Conservation (phyloP, 2,329 filamentous ascomycete species). For the Alternaria infectoria region DNA sequence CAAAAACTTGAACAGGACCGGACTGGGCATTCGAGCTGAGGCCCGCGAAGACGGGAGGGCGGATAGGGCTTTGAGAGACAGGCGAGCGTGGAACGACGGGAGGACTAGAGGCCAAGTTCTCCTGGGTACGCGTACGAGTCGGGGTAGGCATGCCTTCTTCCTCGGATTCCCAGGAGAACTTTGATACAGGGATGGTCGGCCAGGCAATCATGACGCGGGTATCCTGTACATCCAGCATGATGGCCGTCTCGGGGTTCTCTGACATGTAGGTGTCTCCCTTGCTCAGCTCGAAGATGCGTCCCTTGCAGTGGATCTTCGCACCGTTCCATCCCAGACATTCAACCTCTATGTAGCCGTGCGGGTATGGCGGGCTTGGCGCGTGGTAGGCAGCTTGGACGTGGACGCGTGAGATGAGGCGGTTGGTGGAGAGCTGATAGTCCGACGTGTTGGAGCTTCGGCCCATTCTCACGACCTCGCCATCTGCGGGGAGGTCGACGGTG, state of each 20-base stretch:
- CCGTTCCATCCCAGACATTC: slow-evolving; percentile 97
- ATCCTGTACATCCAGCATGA: slow-evolving; percentile 95
- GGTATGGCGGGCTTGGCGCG: slow-evolving; percentile 68
- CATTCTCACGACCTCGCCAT: slow-evolving; percentile 83
- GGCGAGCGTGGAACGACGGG: slow-evolving; percentile 74
- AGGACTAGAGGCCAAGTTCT: slow-evolving; percentile 64
- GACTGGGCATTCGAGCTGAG: slow-evolving; percentile 41
- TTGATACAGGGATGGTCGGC: slow-evolving; percentile 69
- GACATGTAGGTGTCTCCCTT: slow-evolving; percentile 92
- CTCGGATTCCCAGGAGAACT: slow-evolving; percentile 54
- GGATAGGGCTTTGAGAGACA: slow-evolving; percentile 71
- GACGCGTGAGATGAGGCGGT: slow-evolving; percentile 89
- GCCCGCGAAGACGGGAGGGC: slow-evolving; percentile 51
- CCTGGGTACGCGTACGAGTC: slow-evolving; percentile 41
- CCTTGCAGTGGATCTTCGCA: slow-evolving; percentile 88
- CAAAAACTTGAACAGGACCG: slow-evolving; percentile 45
- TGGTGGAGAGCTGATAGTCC: slow-evolving; percentile 91
- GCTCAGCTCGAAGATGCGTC: slow-evolving; percentile 80
- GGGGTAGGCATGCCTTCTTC: slow-evolving; percentile 63
- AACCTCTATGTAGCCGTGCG: slow-evolving; percentile 82
- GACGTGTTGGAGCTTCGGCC: slow-evolving; percentile 93
- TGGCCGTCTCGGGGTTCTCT: slow-evolving; percentile 83
- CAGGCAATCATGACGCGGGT: slow-evolving; percentile 87
- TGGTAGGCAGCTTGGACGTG: slow-evolving; percentile 90
- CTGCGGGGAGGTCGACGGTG: slow-evolving; percentile 78